A percentile compares a stretch with the other conserved stretches of the same genome.
These are phyloP conservation scores for Coniochaeta hoffmannii DNA, from an alignment of 2,329 filamentous ascomycete genomes.

Conservation along the genomic window DNA sequence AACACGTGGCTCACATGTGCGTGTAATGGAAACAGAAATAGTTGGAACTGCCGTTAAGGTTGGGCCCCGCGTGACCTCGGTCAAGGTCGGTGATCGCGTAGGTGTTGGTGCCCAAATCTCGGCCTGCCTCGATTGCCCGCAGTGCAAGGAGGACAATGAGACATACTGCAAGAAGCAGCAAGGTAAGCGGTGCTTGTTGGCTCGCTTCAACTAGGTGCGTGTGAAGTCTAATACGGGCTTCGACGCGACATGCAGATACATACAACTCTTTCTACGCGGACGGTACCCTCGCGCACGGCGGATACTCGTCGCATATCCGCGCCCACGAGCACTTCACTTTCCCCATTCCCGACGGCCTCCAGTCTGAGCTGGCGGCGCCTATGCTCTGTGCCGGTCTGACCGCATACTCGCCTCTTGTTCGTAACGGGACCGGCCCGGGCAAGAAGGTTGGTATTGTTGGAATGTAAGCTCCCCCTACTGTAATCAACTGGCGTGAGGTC, in stretches of 20 bases:
- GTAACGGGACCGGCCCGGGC: conserved; percentile 67
- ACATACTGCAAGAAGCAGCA: conserved; percentile 58
- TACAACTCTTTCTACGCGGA: conserved; percentile 44
- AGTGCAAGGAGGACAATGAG: conserved; percentile 60
- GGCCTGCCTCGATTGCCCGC: conserved; percentile 56
- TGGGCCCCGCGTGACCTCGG: conserved; percentile 52
- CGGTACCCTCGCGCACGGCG: conserved; percentile 51
- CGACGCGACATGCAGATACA: neutral
- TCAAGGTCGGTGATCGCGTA: conserved; percentile 56
- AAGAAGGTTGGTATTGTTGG: conserved; percentile 74
- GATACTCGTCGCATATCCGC: conserved; percentile 30
- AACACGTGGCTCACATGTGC: neutral
- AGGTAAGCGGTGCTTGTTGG: neutral
- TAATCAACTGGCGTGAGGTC: neutral
- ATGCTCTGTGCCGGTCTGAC: conserved; percentile 85
- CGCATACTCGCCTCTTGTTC: conserved; percentile 68
- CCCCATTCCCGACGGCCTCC: conserved; percentile 68
- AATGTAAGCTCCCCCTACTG: conserved; percentile 25
- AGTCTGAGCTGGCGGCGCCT: conserved; percentile 57
- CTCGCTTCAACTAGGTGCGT: too few relatives aligned
- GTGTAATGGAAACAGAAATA: conserved; percentile 42
- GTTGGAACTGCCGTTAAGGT: conserved; percentile 63
- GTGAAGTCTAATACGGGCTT: too few relatives aligned
- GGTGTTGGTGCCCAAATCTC: conserved; percentile 63
- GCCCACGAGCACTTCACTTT: conserved; percentile 63